Conservation (phyloP, 495 filamentous ascomycete species). For the Parathielavia hyrcaniae region DNA sequence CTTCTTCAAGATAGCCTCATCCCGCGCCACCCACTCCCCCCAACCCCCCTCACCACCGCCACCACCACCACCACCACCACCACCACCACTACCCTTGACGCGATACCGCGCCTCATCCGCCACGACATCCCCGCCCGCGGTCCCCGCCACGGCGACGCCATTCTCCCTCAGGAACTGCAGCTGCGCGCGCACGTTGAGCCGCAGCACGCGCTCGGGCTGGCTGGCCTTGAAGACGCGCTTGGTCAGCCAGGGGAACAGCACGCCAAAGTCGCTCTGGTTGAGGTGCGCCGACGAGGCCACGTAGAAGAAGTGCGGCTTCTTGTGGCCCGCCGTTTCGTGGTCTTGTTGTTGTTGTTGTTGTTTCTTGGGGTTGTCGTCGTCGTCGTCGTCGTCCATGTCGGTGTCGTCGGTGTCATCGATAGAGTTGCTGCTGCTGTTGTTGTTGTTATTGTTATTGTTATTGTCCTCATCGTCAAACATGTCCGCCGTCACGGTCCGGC, state of each 20-base stretch:
- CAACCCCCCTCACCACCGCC: too few relatives aligned
- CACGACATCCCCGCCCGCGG: constrained; percentile 45
- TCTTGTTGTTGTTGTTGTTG: too few relatives aligned
- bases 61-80: too few relatives aligned
- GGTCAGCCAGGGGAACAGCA: constrained; percentile 65
- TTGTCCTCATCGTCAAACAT: background rate
- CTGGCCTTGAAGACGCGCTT: constrained; percentile 52
- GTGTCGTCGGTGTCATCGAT: constrained; percentile 1
- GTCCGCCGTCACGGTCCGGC: constrained; percentile 1
- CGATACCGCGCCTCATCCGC: constrained; percentile 21
- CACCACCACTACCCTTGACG: background rate
- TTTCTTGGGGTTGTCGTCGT: too few relatives aligned
- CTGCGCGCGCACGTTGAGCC: constrained; percentile 57
- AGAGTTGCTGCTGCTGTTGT: too few relatives aligned
- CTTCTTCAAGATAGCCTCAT: constrained; percentile 36
- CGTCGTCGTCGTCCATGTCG: background rate
- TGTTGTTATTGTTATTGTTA: too few relatives aligned
- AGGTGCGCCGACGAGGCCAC: constrained; percentile 58
- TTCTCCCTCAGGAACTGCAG: constrained; percentile 54
- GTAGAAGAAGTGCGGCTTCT: constrained; percentile 56
- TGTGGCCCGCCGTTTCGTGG: too few relatives aligned
- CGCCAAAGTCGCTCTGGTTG: constrained; percentile 69
- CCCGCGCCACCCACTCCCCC: constrained; percentile 27
- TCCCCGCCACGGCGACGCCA: constrained; percentile 47
- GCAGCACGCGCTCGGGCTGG: constrained; percentile 55